Evolutionary conservation across 768 basidiomycete species (phyloP), one percentile per base, ranked within the genome.

Genomic region (Trametes cubensis): DNA sequence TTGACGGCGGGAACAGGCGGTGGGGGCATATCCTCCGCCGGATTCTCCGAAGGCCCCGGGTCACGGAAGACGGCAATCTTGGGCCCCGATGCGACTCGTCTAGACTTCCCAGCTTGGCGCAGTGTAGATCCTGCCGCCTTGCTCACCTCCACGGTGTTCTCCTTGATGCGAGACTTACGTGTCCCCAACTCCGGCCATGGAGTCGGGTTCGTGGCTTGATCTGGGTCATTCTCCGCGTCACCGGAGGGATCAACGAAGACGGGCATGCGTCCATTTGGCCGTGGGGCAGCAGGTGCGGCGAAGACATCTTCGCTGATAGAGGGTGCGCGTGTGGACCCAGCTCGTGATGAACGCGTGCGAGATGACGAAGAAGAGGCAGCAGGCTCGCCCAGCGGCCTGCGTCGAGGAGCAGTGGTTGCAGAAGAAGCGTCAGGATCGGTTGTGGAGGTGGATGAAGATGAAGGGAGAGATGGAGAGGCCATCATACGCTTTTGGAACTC

Each of bases 401-500:
- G 81, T 1, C 64, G 71, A 64, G 67, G 74, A 66, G 63, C 73
- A 41, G 77, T 48, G 26, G 75, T 66, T 21, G 48, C 23, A 28
- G 76, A 61, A 15, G 70, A 59, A 11, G 60, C 66, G 39, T 75
- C 67, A 47, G 59, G 45, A 20, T 64, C 25, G 25, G 68, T 61
- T 1, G 56, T 25, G 7, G 57, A 25, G 23, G 56, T 25, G 3
- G 57, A n/a, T n/a, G n/a, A 59, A 2, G 58, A 26, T 76, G 76
- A 23, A 78, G 73, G 11, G 77, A 77, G 70, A 39, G 75, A 76
- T 2, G 76, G 68, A 42, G 72, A 72, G 25, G 81, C 79, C 87
- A 92, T 89, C 90, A 92, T 95, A 55, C 92, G 89, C 78, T 83
- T 95, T 72, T 95, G 92, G 75, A 98, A 98, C 45, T 95, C 94